A percentile compares a stretch with the other conserved stretches of the same genome.
Conservation (phyloP, 1,139 yeast genomes). For the Entelexis sorbosivorans region DNA sequence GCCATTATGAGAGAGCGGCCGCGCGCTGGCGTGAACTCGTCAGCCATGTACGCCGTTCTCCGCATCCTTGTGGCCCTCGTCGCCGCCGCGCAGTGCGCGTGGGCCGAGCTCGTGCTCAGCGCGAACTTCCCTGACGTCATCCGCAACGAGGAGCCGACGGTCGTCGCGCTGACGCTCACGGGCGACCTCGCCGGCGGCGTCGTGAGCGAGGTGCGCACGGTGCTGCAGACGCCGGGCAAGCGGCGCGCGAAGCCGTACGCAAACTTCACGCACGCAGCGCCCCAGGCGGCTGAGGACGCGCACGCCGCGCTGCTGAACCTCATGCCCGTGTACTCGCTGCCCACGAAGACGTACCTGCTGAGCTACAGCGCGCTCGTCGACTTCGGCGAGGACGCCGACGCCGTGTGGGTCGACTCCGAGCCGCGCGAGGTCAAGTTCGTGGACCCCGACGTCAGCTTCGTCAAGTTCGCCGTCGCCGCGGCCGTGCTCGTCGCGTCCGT, state of each 20-base stretch:
- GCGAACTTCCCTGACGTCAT: slow-evolving; percentile 10
- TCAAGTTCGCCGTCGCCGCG: slow-evolving; percentile 57
- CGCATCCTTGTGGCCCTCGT: neutral
- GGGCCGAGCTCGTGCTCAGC: slow-evolving; percentile 1
- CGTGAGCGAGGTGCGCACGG: slow-evolving; percentile 14
- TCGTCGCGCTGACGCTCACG: slow-evolving; percentile 9
- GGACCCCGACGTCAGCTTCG: slow-evolving; percentile 59
- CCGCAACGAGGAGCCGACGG: slow-evolving; percentile 12
- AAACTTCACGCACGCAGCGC: slow-evolving; percentile 16
- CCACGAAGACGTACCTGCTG: slow-evolving; percentile 15
- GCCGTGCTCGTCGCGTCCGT: slow-evolving; percentile 45
- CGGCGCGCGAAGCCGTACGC: slow-evolving; percentile 22
- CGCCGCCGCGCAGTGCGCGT: neutral
- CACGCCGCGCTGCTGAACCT: slow-evolving; percentile 2
- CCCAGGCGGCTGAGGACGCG: neutral
- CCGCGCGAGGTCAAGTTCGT: slow-evolving; percentile 43
- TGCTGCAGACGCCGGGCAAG: slow-evolving; percentile 18
- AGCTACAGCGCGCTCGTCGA: slow-evolving; percentile 16
- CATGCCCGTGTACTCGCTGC: slow-evolving; percentile 15
- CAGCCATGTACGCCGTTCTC: neutral
- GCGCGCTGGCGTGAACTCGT: neutral
- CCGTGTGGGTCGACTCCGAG: slow-evolving; percentile 35
- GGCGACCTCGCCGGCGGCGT: slow-evolving; percentile 9
- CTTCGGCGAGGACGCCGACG: slow-evolving; percentile 34
- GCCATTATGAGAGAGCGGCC: neutral